Base-by-base conservation (phyloP, 805 yeast species). In the Cephaloascus albidus region DNA sequence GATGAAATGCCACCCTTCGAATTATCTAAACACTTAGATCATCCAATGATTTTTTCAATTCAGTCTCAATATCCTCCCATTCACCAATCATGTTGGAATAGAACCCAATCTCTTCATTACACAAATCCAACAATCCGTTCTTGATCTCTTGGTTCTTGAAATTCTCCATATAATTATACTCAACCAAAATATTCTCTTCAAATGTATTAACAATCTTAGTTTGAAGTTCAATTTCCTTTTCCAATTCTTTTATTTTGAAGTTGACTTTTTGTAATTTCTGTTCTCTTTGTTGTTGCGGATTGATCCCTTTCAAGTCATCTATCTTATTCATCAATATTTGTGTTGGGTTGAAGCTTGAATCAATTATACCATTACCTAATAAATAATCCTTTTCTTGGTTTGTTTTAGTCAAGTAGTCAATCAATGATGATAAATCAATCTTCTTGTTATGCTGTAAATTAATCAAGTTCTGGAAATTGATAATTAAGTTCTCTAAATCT, bases 381-480 rank as follows among this genome's bases (percentile, higher is more conserved):
- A 76, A 53, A 3, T 65, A 60, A 42, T 72, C 73, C 48, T 78
- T 77, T 48, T 90, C 97, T 32, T 64, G 63, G 37, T 74, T 69
- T 0, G 95, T 78, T 51, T 85, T 83, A 33, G 70, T 68, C 40
- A 88, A 63, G 60, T 90, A 90, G 40, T 84, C 94, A 32, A 77
- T 74, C 35, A 90, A 65, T 38, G 85, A 94, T 54, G 93, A 97
- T 52, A 82, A 81, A 56, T 90, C 98, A 20, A 90, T 74, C 50
- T 85, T 89, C 57, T 89, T 89, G 54, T 87, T 88, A 52, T 90
- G 97, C 47, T 90, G 87, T 41, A 85, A 70, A 53, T 83, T 88
- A 39, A 93, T 74, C 42, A 90, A 63, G 44, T 72, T 76, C 51
- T 68, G 61, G 36, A 67, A 54, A 23, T 64, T 56, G 4, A 66